phyloP scores from a whole-genome alignment of 306 rosid genomes.

The Bauhinia variegata region DNA sequence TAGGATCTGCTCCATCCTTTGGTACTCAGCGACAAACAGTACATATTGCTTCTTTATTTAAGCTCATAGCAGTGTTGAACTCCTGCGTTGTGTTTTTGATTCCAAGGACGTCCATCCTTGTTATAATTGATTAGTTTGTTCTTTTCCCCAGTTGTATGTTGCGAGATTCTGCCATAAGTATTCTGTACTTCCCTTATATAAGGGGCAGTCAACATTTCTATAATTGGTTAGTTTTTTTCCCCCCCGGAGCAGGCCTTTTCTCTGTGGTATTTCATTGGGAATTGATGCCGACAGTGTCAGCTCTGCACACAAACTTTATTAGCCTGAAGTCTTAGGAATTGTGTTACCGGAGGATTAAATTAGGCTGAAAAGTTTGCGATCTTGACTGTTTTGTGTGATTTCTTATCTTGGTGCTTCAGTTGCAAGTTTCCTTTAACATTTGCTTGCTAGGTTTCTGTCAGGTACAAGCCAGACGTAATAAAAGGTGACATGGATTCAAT shows the following conservation, averaged over 20 bases:
- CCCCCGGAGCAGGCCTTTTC: constrained; percentile 1
- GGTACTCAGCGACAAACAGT: not conserved
- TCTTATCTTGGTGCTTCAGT: too few species aligned
- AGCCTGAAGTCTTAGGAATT: too few species aligned
- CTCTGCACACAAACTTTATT: too few species aligned
- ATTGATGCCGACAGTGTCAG: too few species aligned
- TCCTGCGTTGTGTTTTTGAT: not conserved
- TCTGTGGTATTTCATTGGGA: too few species aligned
- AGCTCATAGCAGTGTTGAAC: constrained; percentile 16
- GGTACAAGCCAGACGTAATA: constrained; percentile 90
- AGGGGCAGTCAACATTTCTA: constrained; percentile 14
- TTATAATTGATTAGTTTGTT: constrained; percentile 17
- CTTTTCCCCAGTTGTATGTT: not conserved
- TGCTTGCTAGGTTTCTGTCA: constrained; percentile 38
- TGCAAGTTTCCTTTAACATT: too few species aligned
- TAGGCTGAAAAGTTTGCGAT: too few species aligned
- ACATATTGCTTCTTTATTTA: constrained; percentile 23
- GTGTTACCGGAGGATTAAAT: too few species aligned
- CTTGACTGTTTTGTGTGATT: too few species aligned
- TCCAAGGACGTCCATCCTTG: constrained; percentile 8
- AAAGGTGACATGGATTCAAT: constrained; percentile 96
- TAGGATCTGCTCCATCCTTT: constrained; percentile 14
- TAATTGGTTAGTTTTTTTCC: constrained; percentile 20
- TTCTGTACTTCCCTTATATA: not conserved
- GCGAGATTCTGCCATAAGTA: not conserved